Evolutionary conservation across 441 rosid species (phyloP).

Genomic region (Croton setiger): DNA sequence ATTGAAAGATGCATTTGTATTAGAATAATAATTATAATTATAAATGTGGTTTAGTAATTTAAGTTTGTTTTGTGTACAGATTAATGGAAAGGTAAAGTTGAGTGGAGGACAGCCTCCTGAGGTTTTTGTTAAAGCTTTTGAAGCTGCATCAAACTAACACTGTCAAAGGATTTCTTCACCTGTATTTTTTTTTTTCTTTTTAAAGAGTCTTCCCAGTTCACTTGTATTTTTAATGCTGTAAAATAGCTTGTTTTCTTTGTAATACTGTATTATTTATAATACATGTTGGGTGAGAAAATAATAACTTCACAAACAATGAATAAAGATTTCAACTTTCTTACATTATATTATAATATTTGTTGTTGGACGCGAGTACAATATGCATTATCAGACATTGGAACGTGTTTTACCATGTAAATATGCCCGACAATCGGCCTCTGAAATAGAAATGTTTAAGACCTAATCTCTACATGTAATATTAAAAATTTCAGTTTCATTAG

Average conservation of each 20-base stretch:
- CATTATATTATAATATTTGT: too few relatives aligned
- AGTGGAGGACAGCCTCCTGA: slow-evolving; percentile 85
- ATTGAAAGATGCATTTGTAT: not conserved
- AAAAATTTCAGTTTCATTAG: too few relatives aligned
- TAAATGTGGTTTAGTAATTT: not conserved
- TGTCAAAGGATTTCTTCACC: not conserved
- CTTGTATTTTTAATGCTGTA: not conserved
- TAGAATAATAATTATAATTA: not conserved
- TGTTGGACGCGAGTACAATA: too few relatives aligned
- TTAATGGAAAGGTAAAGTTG: slow-evolving; percentile 63
- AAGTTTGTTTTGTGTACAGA: slow-evolving; percentile 36
- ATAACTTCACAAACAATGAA: not conserved
- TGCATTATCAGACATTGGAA: too few relatives aligned
- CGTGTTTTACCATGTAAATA: too few relatives aligned
- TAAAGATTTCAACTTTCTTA: not conserved
- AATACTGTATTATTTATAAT: not conserved
- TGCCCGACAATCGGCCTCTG: too few relatives aligned
- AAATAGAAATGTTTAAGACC: too few relatives aligned
- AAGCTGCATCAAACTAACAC: slow-evolving; percentile 37
- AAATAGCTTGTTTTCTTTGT: too few relatives aligned
- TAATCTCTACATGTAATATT: too few relatives aligned
- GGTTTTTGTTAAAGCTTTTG: slow-evolving; percentile 63
- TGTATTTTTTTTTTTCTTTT: not conserved
- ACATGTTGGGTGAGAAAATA: not conserved
- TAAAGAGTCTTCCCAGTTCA: not conserved